Percentiles rank a stretch among this genome's conserved stretches.
These are phyloP conservation scores for Pythium sukuiense DNA, from an alignment of 352 stramenopile species.

Conservation along the genomic window DNA sequence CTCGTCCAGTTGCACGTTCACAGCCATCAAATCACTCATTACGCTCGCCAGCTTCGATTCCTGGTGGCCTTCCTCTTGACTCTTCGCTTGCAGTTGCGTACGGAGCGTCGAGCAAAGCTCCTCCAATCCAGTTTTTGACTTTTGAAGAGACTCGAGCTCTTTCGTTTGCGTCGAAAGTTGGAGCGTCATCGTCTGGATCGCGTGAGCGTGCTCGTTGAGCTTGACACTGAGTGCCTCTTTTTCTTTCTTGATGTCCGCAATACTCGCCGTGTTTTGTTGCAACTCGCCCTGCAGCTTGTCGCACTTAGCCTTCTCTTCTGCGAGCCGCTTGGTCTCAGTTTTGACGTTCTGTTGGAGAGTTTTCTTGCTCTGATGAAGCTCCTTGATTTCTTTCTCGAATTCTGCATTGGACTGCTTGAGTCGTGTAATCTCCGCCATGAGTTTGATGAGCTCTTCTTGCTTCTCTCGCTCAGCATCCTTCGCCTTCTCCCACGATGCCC, in stretches of 20 bases:
- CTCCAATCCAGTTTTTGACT: conserved; percentile 74
- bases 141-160: conserved; percentile 46
- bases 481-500: conserved; percentile 67
- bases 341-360: conserved; percentile 46
- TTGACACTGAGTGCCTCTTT: conserved; percentile 47
- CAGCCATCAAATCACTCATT: conserved; percentile 69
- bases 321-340: conserved; percentile 36
- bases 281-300: conserved; percentile 57
- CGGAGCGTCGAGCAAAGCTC: conserved; percentile 56
- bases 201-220: conserved; percentile 51
- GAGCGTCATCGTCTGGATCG: conserved; percentile 58
- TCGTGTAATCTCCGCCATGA: conserved; percentile 62
- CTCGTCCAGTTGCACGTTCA: conserved; percentile 77
- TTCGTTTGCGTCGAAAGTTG: conserved; percentile 61
- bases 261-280: conserved; percentile 23
- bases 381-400: conserved; percentile 53
- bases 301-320: conserved; percentile 31
- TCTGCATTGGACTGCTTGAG: conserved; percentile 47
- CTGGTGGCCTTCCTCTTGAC: conserved; percentile 61
- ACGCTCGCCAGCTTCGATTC: conserved; percentile 69
- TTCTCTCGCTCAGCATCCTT: conserved; percentile 79
- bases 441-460: conserved; percentile 72
- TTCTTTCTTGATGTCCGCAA: conserved; percentile 53
- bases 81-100: conserved; percentile 56
- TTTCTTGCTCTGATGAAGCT: conserved; percentile 46